Evolutionary conservation across 176 grass and related monocot species (phyloP), one percentile per base, ranked within the genome.

Genomic region (Raddia distichophylla): DNA sequence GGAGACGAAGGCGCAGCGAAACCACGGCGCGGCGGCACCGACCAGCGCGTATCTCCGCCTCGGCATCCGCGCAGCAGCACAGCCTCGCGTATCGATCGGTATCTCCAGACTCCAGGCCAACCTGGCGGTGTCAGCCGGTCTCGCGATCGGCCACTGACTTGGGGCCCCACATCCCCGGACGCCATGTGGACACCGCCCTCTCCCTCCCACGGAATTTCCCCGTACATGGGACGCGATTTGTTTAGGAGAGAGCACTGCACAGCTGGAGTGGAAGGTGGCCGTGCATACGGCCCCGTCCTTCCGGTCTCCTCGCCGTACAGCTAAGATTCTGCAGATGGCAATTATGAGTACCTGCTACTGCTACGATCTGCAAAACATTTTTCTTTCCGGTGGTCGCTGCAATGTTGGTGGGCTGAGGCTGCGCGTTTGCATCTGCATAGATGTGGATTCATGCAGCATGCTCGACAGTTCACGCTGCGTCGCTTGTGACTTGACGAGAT

Each of bases 221-320:
- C 59, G 80, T 73, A 66, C 74, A 5, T 0, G 19, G 2, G 27
- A 7, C 17, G 5, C 40, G 44, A 27, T 53, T 67, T 65, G 12
- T 61, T 18, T 15, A 13, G 16, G 0, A 2, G 0, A 10, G 3
- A 10, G 27, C 27, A 27, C 27, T 27, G 27, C 27, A 61, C 2
- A 61, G 19, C 19, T 20, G 20, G 27, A 27, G 27, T 74, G 65
- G 1, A 18, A 79, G 53, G 6, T 4, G 75, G 1, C 8, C 79
- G 85, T 83, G 73, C 74, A 54, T 74, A 80, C 81, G 69, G 81
- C 73, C 59, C 79, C 55, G 73, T 87, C 46, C 73, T 78, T 87
- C 37, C 8, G 62, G 20, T 10, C 46, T 17, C 79, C 66, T 58
- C 33, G 66, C 82, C 19, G 76, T 84, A 85, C 76, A 56, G 54